Conservation (phyloP, 805 yeast species). For the Ogataea pini region DNA sequence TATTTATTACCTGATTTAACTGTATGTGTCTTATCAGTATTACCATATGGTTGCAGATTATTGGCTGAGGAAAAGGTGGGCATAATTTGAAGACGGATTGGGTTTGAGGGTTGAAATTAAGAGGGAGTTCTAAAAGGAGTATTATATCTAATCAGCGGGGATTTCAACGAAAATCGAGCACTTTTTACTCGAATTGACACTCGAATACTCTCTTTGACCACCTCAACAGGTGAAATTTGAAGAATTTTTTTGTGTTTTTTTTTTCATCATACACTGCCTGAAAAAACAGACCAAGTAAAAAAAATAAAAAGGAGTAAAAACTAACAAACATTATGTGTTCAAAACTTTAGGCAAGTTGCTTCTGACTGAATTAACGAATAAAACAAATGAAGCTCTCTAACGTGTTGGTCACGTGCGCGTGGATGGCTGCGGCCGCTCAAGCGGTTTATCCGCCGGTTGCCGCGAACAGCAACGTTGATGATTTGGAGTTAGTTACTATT, state of each 20-base stretch:
- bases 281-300: not conserved
- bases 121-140: too few relatives aligned
- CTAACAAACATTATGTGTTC: not conserved
- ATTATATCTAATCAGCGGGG: too few relatives aligned
- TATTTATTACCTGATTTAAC: not conserved
- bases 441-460: slow-evolving; percentile 27
- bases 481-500: slow-evolving; percentile 23
- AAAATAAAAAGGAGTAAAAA: not conserved
- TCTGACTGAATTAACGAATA: too few relatives aligned
- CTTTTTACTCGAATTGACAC: too few relatives aligned
- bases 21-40: slow-evolving; percentile 1
- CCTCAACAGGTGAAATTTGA: not conserved
- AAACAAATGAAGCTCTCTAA: slow-evolving; percentile 15
- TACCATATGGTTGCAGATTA: slow-evolving; percentile 1
- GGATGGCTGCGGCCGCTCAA: slow-evolving; percentile 7
- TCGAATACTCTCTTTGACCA: too few relatives aligned
- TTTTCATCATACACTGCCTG: too few relatives aligned
- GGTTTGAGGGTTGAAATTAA: too few relatives aligned
- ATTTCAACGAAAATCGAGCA: too few relatives aligned
- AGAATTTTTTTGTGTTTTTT: too few relatives aligned
- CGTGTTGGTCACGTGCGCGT: slow-evolving; percentile 10
- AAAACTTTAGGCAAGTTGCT: not conserved
- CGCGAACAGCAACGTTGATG: slow-evolving; percentile 12
- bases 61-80: too few relatives aligned
- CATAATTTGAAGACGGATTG: too few relatives aligned